These are phyloP conservation scores for Monilinia fructigena DNA, from an alignment of 2,329 filamentous ascomycete species.

Conservation along the genomic window DNA sequence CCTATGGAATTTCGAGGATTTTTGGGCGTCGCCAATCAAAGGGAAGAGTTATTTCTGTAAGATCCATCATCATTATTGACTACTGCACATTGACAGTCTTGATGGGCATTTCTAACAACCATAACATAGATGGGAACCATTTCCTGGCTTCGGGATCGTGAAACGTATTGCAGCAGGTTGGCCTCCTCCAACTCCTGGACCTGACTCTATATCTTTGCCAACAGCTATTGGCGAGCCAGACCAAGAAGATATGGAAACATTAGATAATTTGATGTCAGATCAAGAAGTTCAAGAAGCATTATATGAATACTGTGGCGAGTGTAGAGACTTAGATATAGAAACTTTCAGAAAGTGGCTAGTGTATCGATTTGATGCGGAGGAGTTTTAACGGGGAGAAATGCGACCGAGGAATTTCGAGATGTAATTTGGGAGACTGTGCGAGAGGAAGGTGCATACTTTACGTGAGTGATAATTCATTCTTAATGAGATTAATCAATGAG, in stretches of 20 bases:
- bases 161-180: constrained; percentile 8
- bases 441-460: constrained; percentile 6
- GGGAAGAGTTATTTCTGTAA: constrained; percentile 10
- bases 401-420: neutral
- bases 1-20: constrained; percentile 1
- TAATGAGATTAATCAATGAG: neutral
- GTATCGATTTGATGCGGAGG: neutral
- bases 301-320: neutral
- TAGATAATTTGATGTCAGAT: constrained; percentile 15
- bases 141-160: constrained; percentile 1
- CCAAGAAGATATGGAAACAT: neutral
- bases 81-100: no score
- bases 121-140: constrained; percentile 6
- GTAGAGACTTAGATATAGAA: constrained; percentile 13
- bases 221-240: neutral
- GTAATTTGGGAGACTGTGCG: neutral
- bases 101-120: neutral
- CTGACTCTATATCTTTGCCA: neutral
- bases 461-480: neutral
- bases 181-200: neutral
- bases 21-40: constrained; percentile 7
- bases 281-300: neutral
- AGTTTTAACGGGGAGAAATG: constrained; percentile 4
- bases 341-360: constrained; percentile 5
- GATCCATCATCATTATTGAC: neutral